These are phyloP conservation scores for Globisporangium irregulare DNA, from an alignment of 352 stramenopile species.

Conservation along the genomic window DNA sequence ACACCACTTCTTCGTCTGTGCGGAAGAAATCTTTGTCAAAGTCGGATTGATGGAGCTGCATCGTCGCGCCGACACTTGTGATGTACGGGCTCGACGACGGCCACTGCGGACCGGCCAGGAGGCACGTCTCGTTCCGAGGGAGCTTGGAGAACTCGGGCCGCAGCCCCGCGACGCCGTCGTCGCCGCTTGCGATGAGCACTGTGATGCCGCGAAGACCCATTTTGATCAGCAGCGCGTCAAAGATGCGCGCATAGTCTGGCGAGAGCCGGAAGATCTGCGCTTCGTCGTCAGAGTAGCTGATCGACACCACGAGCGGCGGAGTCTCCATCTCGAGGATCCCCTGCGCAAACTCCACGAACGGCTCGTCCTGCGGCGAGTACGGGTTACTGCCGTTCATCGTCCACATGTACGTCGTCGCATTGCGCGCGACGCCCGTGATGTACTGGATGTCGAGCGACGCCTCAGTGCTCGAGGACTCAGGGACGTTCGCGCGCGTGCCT, in stretches of 20 bases:
- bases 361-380: slow-evolving; percentile 81
- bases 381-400: slow-evolving; percentile 82
- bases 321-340: slow-evolving; percentile 61
- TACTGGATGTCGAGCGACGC: slow-evolving; percentile 90
- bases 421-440: slow-evolving; percentile 78
- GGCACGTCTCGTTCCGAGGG: slow-evolving; percentile 45
- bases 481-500: slow-evolving; percentile 43
- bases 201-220: slow-evolving; percentile 86
- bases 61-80: slow-evolving; percentile 89
- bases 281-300: slow-evolving; percentile 90
- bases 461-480: slow-evolving; percentile 49
- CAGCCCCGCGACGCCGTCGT: slow-evolving; percentile 84
- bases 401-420: slow-evolving; percentile 78
- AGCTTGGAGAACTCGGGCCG: slow-evolving; percentile 65
- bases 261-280: slow-evolving; percentile 83
- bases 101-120: slow-evolving; percentile 69
- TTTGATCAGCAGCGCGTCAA: slow-evolving; percentile 89
- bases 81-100: slow-evolving; percentile 87
- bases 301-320: slow-evolving; percentile 83
- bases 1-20: slow-evolving; percentile 76
- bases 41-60: slow-evolving; percentile 35
- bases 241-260: slow-evolving; percentile 62
- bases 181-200: slow-evolving; percentile 81
- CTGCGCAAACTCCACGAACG: slow-evolving; percentile 81
- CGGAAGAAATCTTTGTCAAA: slow-evolving; percentile 51